These are phyloP conservation scores for Cryphonectria radicalis DNA, from an alignment of 2,329 filamentous ascomycete genomes.

Conservation along the genomic window DNA sequence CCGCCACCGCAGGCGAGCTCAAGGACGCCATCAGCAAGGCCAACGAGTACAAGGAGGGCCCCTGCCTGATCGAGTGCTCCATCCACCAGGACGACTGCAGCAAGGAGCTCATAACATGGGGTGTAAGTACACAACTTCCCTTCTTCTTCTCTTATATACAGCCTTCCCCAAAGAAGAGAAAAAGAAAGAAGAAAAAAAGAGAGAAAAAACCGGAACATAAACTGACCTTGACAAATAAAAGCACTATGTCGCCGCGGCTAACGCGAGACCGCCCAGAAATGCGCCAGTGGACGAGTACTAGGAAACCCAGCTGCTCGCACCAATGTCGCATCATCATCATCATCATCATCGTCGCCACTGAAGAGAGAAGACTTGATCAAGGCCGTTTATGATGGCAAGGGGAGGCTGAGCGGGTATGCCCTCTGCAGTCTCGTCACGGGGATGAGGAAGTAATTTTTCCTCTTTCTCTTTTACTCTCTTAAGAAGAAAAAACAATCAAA, in stretches of 20 bases:
- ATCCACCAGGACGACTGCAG: slow-evolving; percentile 38
- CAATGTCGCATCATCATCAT: neutral
- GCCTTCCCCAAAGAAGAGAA: neutral
- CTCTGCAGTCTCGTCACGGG: slow-evolving; percentile 26
- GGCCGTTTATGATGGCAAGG: slow-evolving; percentile 28
- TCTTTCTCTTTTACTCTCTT: neutral
- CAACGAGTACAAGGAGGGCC: slow-evolving; percentile 32
- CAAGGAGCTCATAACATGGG: slow-evolving; percentile 37
- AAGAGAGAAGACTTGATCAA: slow-evolving; percentile 17
- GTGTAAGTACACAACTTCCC: slow-evolving; percentile 16
- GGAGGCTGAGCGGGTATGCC: slow-evolving; percentile 24
- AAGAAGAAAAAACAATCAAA: neutral
- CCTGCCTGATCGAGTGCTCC: slow-evolving; percentile 35
- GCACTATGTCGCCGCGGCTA: slow-evolving; percentile 36
- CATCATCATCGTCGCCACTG: neutral
- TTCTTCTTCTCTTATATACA: too few species aligned
- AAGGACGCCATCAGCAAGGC: slow-evolving; percentile 31
- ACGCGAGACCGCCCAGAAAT: slow-evolving; percentile 34
- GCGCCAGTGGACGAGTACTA: slow-evolving; percentile 25
- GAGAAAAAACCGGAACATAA: neutral
- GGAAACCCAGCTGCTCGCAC: slow-evolving; percentile 14
- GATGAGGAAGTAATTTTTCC: slow-evolving; percentile 14
- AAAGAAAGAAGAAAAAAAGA: too few species aligned
- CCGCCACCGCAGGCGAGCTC: slow-evolving; percentile 35
- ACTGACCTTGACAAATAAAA: slow-evolving; percentile 15